These are phyloP conservation scores for Seminavis robusta DNA, from an alignment of 108 stramenopile species.

Conservation along the genomic window DNA sequence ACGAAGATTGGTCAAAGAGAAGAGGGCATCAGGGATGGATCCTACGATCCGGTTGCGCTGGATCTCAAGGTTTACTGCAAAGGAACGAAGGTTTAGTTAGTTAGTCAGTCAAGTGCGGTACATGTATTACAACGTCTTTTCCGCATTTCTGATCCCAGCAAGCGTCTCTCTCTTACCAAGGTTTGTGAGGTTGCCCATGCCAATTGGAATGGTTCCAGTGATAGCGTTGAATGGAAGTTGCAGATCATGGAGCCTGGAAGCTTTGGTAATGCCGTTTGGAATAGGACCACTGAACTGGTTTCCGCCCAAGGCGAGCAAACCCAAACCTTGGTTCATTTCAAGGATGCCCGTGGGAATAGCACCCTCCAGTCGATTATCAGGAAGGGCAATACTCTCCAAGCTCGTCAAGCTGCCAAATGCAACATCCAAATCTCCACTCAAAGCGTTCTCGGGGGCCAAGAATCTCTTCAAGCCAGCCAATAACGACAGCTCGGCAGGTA, in stretches of 20 bases:
- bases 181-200: background rate
- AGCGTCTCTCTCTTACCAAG: too few species aligned
- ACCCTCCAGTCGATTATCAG: conserved; percentile 29
- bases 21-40: conserved; percentile 1
- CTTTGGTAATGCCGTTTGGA: conserved; percentile 8
- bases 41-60: conserved; percentile 13
- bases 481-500: background rate
- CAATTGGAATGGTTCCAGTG: conserved; percentile 31
- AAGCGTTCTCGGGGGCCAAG: background rate
- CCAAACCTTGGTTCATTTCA: conserved; percentile 3
- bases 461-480: background rate
- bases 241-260: conserved; percentile 21
- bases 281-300: conserved; percentile 21
- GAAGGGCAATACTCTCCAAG: background rate
- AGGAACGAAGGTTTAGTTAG: too few species aligned
- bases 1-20: background rate
- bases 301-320: conserved; percentile 17
- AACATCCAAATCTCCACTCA: background rate
- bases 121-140: too few species aligned
- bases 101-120: background rate
- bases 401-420: background rate
- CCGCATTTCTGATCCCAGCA: too few species aligned
- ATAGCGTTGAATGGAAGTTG: conserved; percentile 31
- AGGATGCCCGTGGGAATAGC: conserved; percentile 27
- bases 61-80: background rate